Conservation (phyloP, 78 protist genomes). For the slime mould (Dictyostelium discoideum) region DNA sequence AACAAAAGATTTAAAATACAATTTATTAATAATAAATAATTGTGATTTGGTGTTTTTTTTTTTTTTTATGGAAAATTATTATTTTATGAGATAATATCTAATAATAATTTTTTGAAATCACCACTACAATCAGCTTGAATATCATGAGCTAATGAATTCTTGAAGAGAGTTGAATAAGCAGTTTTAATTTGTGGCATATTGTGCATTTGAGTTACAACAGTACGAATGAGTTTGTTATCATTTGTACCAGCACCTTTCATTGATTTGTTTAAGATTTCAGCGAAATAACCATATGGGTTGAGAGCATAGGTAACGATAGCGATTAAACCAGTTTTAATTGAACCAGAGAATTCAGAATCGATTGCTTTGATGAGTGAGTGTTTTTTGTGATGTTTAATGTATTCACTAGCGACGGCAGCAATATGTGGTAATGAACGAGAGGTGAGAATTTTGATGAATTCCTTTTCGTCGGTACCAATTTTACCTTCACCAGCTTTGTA, state of each 20-base stretch:
- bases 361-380: slow-evolving; percentile 35
- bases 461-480: slow-evolving; percentile 70
- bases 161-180: background rate
- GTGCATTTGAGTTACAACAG: slow-evolving; percentile 31
- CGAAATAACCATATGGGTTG: slow-evolving; percentile 46
- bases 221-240: slow-evolving; percentile 38
- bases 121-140: slow-evolving; percentile 30
- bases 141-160: background rate
- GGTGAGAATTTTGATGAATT: slow-evolving; percentile 32
- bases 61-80: background rate
- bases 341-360: slow-evolving; percentile 64
- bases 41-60: background rate
- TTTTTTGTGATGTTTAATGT: slow-evolving; percentile 37
- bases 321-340: slow-evolving; percentile 25
- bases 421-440: slow-evolving; percentile 33
- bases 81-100: slow-evolving; percentile 7
- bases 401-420: slow-evolving; percentile 16
- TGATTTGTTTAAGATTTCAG: slow-evolving; percentile 20
- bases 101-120: slow-evolving; percentile 44
- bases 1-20: background rate
- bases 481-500: slow-evolving; percentile 81
- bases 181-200: background rate
- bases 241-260: slow-evolving; percentile 79
- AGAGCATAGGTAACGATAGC: slow-evolving; percentile 43
- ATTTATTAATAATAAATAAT: background rate